Evolutionary conservation across 176 grass and related monocot genomes (phyloP).

Genomic region (Luzula sylvatica): DNA sequence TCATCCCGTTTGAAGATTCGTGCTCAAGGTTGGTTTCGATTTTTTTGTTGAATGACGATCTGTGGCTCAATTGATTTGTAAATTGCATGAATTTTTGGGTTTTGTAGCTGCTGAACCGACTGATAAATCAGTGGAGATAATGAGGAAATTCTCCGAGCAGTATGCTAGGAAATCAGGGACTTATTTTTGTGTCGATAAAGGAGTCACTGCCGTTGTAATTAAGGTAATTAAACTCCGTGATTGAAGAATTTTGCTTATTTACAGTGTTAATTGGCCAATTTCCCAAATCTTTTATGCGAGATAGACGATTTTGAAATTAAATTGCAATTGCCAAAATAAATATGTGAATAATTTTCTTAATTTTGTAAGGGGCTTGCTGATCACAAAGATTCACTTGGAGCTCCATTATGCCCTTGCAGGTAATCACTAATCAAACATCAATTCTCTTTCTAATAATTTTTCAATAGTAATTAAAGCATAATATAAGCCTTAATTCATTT

Average conservation of each 20-base stretch:
- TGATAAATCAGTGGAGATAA: conserved; percentile 83
- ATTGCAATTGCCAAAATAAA: background rate
- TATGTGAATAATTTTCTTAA: background rate
- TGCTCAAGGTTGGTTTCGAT: conserved; percentile 2
- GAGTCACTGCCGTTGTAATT: conserved; percentile 86
- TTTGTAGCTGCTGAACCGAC: conserved; percentile 28
- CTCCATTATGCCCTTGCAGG: conserved; percentile 97
- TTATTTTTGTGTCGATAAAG: conserved; percentile 83
- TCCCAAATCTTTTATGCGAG: background rate
- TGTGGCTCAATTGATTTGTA: too few relatives aligned
- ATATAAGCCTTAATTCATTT: background rate
- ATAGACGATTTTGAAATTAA: background rate
- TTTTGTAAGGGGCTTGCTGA: conserved; percentile 73
- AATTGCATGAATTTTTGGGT: too few relatives aligned
- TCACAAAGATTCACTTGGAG: conserved; percentile 76
- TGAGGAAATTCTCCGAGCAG: conserved; percentile 98
- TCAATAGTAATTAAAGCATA: background rate
- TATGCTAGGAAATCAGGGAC: conserved; percentile 78
- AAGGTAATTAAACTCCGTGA: conserved; percentile 38
- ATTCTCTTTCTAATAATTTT: background rate
- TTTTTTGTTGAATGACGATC: background rate
- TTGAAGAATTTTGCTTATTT: background rate
- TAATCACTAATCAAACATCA: conserved; percentile 28
- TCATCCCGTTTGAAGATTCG: conserved; percentile 4
- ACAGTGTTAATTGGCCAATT: background rate